Conservation (phyloP, 208 protist species). For the Porcisia hertigi region DNA sequence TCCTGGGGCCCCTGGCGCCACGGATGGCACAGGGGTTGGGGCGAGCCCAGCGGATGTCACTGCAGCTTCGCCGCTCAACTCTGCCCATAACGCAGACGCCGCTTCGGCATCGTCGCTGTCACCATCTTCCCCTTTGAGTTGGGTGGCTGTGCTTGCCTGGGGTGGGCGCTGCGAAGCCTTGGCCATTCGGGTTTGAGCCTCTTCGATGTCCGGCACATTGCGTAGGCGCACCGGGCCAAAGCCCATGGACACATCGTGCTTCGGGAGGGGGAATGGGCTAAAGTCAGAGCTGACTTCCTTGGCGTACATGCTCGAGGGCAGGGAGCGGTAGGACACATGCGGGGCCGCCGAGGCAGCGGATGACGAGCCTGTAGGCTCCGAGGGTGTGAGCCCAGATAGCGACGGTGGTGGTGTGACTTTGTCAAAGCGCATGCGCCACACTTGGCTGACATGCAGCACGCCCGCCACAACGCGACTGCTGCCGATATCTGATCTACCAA, state of each 20-base stretch:
- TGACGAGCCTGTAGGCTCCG: neutral
- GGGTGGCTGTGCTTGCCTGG: neutral
- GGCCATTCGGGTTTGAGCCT: constrained; percentile 38
- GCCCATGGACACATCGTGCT: constrained; percentile 74
- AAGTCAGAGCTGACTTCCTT: constrained; percentile 57
- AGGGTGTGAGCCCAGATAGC: neutral
- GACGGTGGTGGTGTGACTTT: constrained; percentile 18
- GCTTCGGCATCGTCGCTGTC: neutral
- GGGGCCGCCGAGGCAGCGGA: neutral
- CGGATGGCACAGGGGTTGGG: neutral
- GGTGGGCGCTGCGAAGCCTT: neutral
- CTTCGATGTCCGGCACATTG: constrained; percentile 81
- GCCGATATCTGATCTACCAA: neutral
- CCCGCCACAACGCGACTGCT: neutral
- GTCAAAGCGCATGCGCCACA: constrained; percentile 48
- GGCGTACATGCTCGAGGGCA: constrained; percentile 78
- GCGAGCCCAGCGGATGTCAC: neutral
- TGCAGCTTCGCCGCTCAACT: constrained; percentile 3
- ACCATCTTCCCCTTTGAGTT: neutral
- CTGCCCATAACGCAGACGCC: constrained; percentile 8
- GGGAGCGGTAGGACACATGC: constrained; percentile 23
- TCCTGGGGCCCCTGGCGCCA: neutral
- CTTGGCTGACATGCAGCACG: constrained; percentile 9
- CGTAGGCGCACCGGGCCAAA: constrained; percentile 77
- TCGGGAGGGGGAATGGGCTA: constrained; percentile 86